phyloP scores from a whole-genome alignment of 2,329 filamentous ascomycete genomes.

The Ceratocystis papillata region DNA sequence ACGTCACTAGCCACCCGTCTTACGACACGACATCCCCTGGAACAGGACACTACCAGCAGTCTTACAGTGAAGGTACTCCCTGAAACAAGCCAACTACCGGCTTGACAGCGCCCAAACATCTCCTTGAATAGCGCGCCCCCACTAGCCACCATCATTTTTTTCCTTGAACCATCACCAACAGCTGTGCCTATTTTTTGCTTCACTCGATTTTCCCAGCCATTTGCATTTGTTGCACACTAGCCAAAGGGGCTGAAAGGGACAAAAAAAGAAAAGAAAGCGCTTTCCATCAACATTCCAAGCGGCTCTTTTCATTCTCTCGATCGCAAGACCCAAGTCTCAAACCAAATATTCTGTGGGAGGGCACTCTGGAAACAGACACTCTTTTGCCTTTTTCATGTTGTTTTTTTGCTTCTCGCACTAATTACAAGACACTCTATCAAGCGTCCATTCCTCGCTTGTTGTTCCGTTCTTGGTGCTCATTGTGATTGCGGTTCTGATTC shows the following conservation, averaged over 20 bases:
- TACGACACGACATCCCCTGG: no score
- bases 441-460: conserved; percentile 14
- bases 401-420: no score
- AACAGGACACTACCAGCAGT: no score
- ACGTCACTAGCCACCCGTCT: background rate
- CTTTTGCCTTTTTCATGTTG: background rate
- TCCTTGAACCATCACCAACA: background rate
- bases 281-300: background rate
- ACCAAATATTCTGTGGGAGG: background rate
- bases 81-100: background rate
- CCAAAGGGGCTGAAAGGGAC: background rate
- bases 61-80: no score
- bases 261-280: background rate
- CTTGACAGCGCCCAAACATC: background rate
- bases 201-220: conserved; percentile 17
- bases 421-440: background rate
- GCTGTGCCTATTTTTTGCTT: background rate
- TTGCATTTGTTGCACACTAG: conserved; percentile 20
- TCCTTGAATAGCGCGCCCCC: background rate
- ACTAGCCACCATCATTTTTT: conserved; percentile 12
- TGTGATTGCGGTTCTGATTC: conserved; percentile 9
- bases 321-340: no score
- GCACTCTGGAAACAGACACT: conserved; percentile 1
- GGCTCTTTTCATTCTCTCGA: no score
- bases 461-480: background rate